Evolutionary conservation across 2,329 filamentous ascomycete genomes (phyloP), one percentile per base, ranked within the genome.

Genomic region (Penicillium concentricum): DNA sequence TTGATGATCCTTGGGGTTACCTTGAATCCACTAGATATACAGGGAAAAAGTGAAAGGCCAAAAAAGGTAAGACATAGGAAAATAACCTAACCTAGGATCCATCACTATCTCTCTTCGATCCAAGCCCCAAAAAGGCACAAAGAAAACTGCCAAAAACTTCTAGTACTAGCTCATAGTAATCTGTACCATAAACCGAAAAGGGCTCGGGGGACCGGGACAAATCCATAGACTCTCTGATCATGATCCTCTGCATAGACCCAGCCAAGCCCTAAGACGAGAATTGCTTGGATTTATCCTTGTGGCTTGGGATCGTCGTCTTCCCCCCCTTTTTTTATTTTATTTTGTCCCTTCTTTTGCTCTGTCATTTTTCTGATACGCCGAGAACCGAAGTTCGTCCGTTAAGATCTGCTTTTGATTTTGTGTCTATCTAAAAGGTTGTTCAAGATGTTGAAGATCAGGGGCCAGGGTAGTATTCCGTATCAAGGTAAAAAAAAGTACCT

Each of bases 291-390:
- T 54, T 39, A n/a, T 42, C 20, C n/a, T 13, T 49, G 54, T 61
- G 60, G 60, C 58, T 61, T 54, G 54, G 45, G 62, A 63, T 64
- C 61, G 57, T 57, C 56, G 41, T 43, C 48, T n/a, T 35, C 53
- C 20, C 24, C 35, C 32, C 24, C 46, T 51, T 38, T 52, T 38
- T 44, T 45, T 28, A 28, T 20, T 9, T 20, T 32, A 34, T 26
- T 22, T 26, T 34, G 20, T 32, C 16, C 42, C 30, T 16, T 34
- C 8, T 26, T 26, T 41, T 41, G 13, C 10, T 47, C 18, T 47
- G 18, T 26, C 35, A 30, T n/a, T 41, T 55, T 42, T 46, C 12
- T 18, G 37, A 28, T 51, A 49, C 56, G 43, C 57, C 61, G 57
- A 57, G 48, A 47, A 43, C 53, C 57, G 53, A 59, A 52, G 44